Evolutionary conservation across 768 basidiomycete genomes (phyloP), one percentile per base, ranked within the genome.

Genomic region (Mycena crocata): DNA sequence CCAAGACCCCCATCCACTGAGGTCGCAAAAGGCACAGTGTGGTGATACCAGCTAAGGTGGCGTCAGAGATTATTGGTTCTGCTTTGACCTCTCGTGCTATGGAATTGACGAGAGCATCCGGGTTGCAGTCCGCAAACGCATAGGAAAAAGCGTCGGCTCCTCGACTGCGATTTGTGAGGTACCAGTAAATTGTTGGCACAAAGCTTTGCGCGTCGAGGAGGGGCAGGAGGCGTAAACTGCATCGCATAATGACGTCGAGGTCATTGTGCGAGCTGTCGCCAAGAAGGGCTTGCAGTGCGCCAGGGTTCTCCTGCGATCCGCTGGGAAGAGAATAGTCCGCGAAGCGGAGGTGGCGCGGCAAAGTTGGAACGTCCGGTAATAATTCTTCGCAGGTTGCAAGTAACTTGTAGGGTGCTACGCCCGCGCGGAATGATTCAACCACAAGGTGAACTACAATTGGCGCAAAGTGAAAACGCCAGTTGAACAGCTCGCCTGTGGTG

Each of bases 141-240:
- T 58, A 37, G 5, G 30, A 23, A 13, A 44, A 42, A 14, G 35
- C 26, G 26, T 45, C 28, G 23, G 0, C 3, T 12, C 31, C 34
- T 13, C 24, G 5, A 6, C 26, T 23, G 26, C 56, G 64, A 15
- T 55, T 26, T 2, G 57, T n/a, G 3, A 60, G n/a, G 32, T 66
- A 66, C 57, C 57, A 60, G n/a, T 59, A 14, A 15, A 66, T 39
- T 6, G 24, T 55, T n/a, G 51, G 64, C 3, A 66, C 17, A 23
- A 60, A 32, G 3, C 5, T 21, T 0, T 1, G 32, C 9, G 42
- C 44, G 5, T 32, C 37, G 15, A 66, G 40, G 0, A 60, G 44
- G 3, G 64, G 51, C 19, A 66, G 51, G 3, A 66, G 57, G 8
- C 64, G 64, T 17, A 66, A 17, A 8, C 9, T 39, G 28, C 57